Evolutionary conservation across 202 grass and related monocot genomes (phyloP).

Genomic region (Saccharum hybrid): DNA sequence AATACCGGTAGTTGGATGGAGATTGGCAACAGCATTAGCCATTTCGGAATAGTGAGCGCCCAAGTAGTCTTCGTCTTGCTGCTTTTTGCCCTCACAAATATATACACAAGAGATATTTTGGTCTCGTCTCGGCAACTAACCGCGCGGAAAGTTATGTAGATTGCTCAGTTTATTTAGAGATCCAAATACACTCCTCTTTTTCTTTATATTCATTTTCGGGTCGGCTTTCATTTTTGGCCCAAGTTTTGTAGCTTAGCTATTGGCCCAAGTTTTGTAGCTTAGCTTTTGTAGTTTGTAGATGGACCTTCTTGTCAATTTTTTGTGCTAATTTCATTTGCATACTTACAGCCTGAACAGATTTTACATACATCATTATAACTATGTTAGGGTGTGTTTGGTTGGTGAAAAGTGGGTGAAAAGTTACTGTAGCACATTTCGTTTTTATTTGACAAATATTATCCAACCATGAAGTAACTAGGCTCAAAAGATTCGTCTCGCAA

Average conservation of each 20-base stretch:
- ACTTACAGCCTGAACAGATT: not conserved
- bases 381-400: too few species aligned
- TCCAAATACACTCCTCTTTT: constrained; percentile 12
- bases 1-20: constrained; percentile 99
- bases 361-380: not conserved
- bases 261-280: constrained; percentile 40
- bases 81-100: constrained; percentile 90
- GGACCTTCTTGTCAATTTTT: constrained; percentile 30
- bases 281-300: constrained; percentile 10
- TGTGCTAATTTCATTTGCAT: constrained; percentile 38
- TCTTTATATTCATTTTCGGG: constrained; percentile 19
- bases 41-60: constrained; percentile 92
- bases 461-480: too few species aligned
- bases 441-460: too few species aligned
- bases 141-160: constrained; percentile 64
- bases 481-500: too few species aligned
- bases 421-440: too few species aligned
- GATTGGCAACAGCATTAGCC: constrained; percentile 96
- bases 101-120: constrained; percentile 88
- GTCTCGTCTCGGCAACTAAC: constrained; percentile 54
- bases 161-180: constrained; percentile 3
- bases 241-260: constrained; percentile 15
- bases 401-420: too few species aligned
- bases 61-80: constrained; percentile 95
- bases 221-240: not conserved